Base-by-base conservation (phyloP, 257 asterid genomes). In the Mentha longifolia region DNA sequence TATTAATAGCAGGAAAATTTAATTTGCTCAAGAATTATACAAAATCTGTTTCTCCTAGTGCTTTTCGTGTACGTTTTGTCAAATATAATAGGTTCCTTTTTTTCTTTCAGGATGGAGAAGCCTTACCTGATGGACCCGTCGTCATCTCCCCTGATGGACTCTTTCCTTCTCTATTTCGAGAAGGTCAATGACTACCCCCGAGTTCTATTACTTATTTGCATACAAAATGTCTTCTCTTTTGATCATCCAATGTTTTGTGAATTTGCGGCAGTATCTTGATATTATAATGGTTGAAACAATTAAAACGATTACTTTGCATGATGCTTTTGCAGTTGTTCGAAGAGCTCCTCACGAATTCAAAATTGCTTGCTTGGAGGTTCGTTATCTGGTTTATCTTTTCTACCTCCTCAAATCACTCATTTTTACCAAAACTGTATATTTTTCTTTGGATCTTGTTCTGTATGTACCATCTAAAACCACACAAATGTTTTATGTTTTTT, bases 291-390 rank as follows among this genome's bases (percentile, higher is more conserved):
- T 61, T 28, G 79, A 59, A 63, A 68, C 71, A 75, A 52, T 49
- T 67, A 47, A 61, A 35, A 71, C 67, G 15, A 54, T 70, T 67
- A 57, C 68, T 74, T 68, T 57, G 59, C 70, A 19, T 58, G 80
- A 77, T 59, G 62, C 58, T 77, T 84, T 68, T 85, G 85, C 96
- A 95, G 99, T 95, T 79, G 92, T 95, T 74, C 81, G 89, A 86
- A 86, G 97, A 88, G 91, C 98, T 72, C 99, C 99, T 6, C 99
- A 95, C 42, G 99, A 89, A 77, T 95, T 95, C 82, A 95, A 95
- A 79, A 92, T 95, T 61, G 76, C 91, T 67, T 95, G 98, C 88
- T 82, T 95, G 88, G 93, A 88, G 97, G 98, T 91, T 71, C 31
- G 88, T 83, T 56, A 35, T 71, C 61, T 49, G 31, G 16, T 9